These are phyloP conservation scores for Euphorbia celastroides DNA, from an alignment of 441 rosid species.

Conservation along the genomic window DNA sequence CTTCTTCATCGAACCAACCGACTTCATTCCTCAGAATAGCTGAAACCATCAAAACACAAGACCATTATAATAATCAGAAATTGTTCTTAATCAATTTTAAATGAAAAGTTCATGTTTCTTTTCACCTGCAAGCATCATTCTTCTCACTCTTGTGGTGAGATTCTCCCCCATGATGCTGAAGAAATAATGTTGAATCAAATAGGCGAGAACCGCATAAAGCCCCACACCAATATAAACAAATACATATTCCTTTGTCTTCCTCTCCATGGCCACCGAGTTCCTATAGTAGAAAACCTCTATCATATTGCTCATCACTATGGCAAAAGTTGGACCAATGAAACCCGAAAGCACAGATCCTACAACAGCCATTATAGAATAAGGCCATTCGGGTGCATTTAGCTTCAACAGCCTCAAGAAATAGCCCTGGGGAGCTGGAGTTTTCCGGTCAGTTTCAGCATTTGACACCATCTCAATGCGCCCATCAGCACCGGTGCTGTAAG, in stretches of 20 bases:
- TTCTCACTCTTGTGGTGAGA: constrained; percentile 93
- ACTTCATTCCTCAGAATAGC: constrained; percentile 96
- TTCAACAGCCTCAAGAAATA: constrained; percentile 91
- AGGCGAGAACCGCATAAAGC: constrained; percentile 85
- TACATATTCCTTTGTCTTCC: constrained; percentile 90
- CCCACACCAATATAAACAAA: constrained; percentile 96
- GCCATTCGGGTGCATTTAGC: constrained; percentile 98
- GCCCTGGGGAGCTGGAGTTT: constrained; percentile 76
- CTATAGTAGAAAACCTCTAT: constrained; percentile 95
- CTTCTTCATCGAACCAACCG: constrained; percentile 99
- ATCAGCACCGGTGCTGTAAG: constrained; percentile 95
- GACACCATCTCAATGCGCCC: constrained; percentile 97
- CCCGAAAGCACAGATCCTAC: constrained; percentile 93
- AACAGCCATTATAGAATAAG: constrained; percentile 96
- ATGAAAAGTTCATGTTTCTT: background rate
- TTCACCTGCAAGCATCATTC: constrained; percentile 99
- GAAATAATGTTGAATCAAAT: constrained; percentile 97
- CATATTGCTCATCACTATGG: constrained; percentile 96
- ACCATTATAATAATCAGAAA: background rate
- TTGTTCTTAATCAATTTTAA: background rate
- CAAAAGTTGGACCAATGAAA: constrained; percentile 92
- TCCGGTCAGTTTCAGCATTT: constrained; percentile 92
- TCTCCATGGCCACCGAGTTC: constrained; percentile 83
- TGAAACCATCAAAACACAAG: constrained; percentile 17
- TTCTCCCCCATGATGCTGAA: constrained; percentile 99